Evolutionary conservation across 805 yeast genomes (phyloP), one percentile per base, ranked within the genome.

Genomic region (Yarrowia osloensis): DNA sequence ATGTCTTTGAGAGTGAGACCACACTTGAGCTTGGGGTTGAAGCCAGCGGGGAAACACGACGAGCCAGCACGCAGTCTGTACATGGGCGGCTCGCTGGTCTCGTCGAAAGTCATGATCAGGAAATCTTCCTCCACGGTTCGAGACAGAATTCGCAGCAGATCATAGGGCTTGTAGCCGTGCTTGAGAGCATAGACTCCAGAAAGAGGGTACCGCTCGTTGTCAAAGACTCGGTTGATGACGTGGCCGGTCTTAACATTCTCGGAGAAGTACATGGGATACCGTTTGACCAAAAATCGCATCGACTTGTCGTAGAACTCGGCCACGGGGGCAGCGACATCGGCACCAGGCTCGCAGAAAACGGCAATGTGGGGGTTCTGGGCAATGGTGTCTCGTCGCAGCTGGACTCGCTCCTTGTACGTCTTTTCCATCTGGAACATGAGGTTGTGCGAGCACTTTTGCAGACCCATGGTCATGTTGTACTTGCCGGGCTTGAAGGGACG

Each of bases 21-120:
- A 69, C 84, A 80, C 69, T 84, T 82, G 11, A 73, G 76, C 4
- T 80, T 75, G 4, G 94, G 93, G 72, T 86, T 85, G 75, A 89
- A 89, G 1, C 94, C 94, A 1, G 88, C 85, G 1, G 94, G 91
- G 71, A 87, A 88, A 8, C 86, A 85, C 26, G 86, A 82, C 3
- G 83, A 77, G 8, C 86, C 85, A 0, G 86, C 86, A 65, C 87
- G 79, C 49, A 87, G 74, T 29, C 82, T 78, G 73, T 88, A 89
- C 66, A 71, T 69, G 63, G 63, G 63, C 6, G 63, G 63, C 8
- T 70, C 57, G 13, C 63, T 52, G 35, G 74, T 72, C 71, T 88
- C 92, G 67, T 84, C 85, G 19, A 81, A 81, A 67, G 83, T 72
- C 71, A 89, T 71, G 7, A 89, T 75, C 47, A 89, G 72, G 66